Evolutionary conservation across 2,329 filamentous ascomycete genomes (phyloP).

Genomic region (Hysterium pulicare): DNA sequence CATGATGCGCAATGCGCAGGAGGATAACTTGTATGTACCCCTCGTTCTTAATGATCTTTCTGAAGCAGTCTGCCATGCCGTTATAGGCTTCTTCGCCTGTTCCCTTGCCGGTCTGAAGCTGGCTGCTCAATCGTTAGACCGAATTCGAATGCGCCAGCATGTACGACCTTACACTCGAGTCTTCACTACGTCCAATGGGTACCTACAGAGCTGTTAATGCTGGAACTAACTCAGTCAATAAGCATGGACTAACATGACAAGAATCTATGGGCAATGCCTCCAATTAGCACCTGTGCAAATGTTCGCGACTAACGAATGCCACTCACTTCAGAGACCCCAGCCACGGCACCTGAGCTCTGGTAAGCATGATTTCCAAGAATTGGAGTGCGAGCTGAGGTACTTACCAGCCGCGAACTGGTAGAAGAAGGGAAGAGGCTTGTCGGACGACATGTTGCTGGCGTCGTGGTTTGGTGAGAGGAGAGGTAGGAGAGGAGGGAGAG

Average conservation of each 20-base stretch:
- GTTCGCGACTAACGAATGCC: no score
- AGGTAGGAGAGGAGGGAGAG: constrained; percentile 7
- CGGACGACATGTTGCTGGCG: constrained; percentile 41
- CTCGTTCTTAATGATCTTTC: constrained; percentile 94
- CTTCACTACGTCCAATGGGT: constrained; percentile 97
- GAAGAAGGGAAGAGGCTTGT: constrained; percentile 80
- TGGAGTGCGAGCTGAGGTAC: constrained; percentile 34
- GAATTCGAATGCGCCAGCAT: constrained; percentile 2
- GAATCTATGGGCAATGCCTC: constrained; percentile 60
- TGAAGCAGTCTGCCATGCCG: constrained; percentile 97
- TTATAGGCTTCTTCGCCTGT: constrained; percentile 81
- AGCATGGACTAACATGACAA: constrained; percentile 67
- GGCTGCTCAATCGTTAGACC: constrained; percentile 52
- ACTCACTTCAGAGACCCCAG: constrained; percentile 93
- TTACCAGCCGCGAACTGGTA: constrained; percentile 93
- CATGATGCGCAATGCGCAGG: constrained; percentile 1
- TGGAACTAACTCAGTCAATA: not conserved
- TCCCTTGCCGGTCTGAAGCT: constrained; percentile 75
- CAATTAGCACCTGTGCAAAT: constrained; percentile 31
- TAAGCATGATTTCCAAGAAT: constrained; percentile 30
- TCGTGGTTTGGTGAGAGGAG: constrained; percentile 14
- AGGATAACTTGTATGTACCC: constrained; percentile 59
- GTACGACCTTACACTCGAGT: constrained; percentile 76
- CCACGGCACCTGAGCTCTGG: constrained; percentile 68
- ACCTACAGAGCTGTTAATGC: constrained; percentile 57